Evolutionary conservation across 306 rosid species (phyloP), one percentile per base, ranked within the genome.

Genomic region (Vigna unguiculata): DNA sequence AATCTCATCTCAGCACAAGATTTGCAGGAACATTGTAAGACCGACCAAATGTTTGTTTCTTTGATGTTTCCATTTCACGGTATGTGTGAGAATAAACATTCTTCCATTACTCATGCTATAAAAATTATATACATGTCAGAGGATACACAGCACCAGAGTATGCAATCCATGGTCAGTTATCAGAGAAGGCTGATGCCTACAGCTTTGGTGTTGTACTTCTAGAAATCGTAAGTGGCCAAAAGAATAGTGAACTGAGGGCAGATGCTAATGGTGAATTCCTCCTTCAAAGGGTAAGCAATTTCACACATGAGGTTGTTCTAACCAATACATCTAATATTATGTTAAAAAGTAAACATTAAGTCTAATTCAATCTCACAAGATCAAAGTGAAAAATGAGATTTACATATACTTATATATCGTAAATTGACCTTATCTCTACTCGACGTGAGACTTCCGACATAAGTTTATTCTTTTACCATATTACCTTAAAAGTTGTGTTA

Each of bases 121-220:
- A 45, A 76, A 46, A 9, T 43, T 41, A 14, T 58, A 61, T 40
- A 24, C 21, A 21, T 74, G 21, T 48, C 36, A 88, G 92, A 80
- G 96, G 93, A 69, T 91, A 89, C 75, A 87, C 86, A 16, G 93
- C 96, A 59, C 92, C 96, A 1, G 96, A 91, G 59, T 91, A 89
- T 80, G 91, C 96, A 59, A 78, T 91, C 43, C 93, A 91, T 52
- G 93, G 93, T 13, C 92, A 89, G 41, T 58, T 91, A 81, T 89
- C 92, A 13, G 97, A 79, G 59, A 91, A 91, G 82, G 97, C 76
- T 1, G 97, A 91, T 45, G 67, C 86, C n/a, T 91, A 87, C 54
- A 91, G 96, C 51, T 89, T 82, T 80, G 96, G 96, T 36, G 87
- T 89, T 20, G 89, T 91, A 11, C 83, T 89, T 61, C 86, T 89